Percentiles rank a stretch among this genome's conserved stretches.
phyloP scores from a whole-genome alignment of 108 stramenopile genomes.

The Phaeodactylum tricornutum region DNA sequence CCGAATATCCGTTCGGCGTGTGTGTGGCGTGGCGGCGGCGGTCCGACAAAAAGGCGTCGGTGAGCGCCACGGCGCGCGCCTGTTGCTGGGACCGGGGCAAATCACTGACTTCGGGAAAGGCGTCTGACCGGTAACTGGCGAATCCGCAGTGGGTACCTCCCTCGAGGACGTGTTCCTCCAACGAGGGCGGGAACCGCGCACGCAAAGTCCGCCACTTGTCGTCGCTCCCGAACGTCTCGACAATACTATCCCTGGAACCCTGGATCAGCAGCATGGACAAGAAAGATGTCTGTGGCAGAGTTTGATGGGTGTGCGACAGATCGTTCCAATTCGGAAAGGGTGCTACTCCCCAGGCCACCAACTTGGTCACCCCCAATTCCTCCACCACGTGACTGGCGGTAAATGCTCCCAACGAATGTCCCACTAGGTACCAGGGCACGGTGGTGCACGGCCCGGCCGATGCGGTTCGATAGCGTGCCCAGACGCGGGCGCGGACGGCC shows the following conservation, averaged over 20 bases:
- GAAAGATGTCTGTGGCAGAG: background rate
- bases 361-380: slow-evolving; percentile 4
- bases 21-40: no score
- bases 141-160: slow-evolving; percentile 32
- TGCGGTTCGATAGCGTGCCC: background rate
- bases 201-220: background rate
- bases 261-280: slow-evolving; percentile 13
- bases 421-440: slow-evolving; percentile 18
- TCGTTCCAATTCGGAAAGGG: slow-evolving; percentile 15
- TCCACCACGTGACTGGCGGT: slow-evolving; percentile 14
- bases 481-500: slow-evolving; percentile 5
- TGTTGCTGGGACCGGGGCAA: background rate
- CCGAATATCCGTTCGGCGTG: no score
- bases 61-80: background rate
- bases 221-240: slow-evolving; percentile 2
- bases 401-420: slow-evolving; percentile 33
- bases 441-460: slow-evolving; percentile 7
- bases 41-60: background rate
- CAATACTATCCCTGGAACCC: slow-evolving; percentile 14
- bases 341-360: slow-evolving; percentile 24
- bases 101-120: background rate
- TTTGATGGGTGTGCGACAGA: no score
- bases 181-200: background rate
- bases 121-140: slow-evolving; percentile 10
- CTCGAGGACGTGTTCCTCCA: background rate